Evolutionary conservation across 2,329 filamentous ascomycete genomes (phyloP).

Genomic region (Zopfia rhizophila): DNA sequence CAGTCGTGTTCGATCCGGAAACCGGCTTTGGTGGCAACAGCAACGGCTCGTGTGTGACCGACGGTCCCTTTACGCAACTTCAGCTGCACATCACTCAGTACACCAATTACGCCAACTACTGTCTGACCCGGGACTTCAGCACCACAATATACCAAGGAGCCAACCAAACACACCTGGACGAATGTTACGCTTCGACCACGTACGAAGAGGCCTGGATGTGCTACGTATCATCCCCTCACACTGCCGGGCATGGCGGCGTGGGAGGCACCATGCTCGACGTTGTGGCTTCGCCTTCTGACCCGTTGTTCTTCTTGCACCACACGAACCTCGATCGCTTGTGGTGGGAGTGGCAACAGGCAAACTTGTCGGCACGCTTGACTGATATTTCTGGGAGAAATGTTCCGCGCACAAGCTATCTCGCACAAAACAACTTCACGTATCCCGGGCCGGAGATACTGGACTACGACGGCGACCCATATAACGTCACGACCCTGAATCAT

Average conservation of each 20-base stretch:
- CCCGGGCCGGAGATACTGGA: conserved; percentile 8
- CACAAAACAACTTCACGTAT: conserved; percentile 9
- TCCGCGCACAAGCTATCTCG: conserved; percentile 4
- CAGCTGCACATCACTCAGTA: conserved; percentile 44
- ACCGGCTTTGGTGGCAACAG: conserved; percentile 21
- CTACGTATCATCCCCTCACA: conserved; percentile 13
- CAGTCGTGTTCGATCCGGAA: conserved; percentile 14
- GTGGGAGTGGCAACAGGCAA: conserved; percentile 58
- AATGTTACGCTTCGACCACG: conserved; percentile 6
- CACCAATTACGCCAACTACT: conserved; percentile 7
- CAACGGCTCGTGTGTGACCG: conserved; percentile 39
- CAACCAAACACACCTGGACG: conserved; percentile 4
- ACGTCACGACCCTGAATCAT: conserved; percentile 22
- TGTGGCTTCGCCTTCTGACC: conserved; percentile 20
- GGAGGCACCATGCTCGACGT: conserved; percentile 15
- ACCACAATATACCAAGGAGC: conserved; percentile 5
- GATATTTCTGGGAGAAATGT: conserved; percentile 17
- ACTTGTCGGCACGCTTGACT: conserved; percentile 23
- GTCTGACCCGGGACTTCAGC: conserved; percentile 9
- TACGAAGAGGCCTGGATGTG: conserved; percentile 16
- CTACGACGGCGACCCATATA: conserved; percentile 17
- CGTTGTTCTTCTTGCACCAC: conserved; percentile 53
- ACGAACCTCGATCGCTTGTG: conserved; percentile 52
- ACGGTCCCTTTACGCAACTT: conserved; percentile 50
- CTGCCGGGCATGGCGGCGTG: conserved; percentile 11